phyloP scores from a whole-genome alignment of 192 early-diverging fungal species.

The Backusella parvicylindrica region DNA sequence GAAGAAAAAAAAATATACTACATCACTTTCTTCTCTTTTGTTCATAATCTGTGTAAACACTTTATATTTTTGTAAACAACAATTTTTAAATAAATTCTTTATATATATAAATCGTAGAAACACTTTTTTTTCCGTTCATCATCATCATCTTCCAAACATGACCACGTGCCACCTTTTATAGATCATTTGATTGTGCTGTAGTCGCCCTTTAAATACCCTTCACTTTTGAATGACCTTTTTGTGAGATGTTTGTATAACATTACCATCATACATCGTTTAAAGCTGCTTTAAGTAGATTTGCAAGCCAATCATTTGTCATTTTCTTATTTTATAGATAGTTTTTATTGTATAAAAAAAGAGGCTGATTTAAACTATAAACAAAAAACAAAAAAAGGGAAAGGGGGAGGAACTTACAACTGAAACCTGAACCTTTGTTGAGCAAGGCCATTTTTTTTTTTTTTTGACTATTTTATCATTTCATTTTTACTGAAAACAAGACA shows the following conservation, averaged over 20 bases:
- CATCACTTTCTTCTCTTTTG: not conserved
- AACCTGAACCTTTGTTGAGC: not conserved
- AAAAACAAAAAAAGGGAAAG: not conserved
- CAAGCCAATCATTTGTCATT: not conserved
- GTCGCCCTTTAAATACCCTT: not conserved
- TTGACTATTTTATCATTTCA: not conserved
- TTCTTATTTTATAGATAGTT: not conserved
- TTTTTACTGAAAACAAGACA: not conserved
- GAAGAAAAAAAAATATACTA: not conserved
- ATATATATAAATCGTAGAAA: not conserved
- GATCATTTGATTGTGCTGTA: not conserved
- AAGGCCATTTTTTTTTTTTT: not conserved
- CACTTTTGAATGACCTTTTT: not conserved
- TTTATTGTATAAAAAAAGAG: not conserved
- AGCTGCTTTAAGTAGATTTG: not conserved
- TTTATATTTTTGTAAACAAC: not conserved
- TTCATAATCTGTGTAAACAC: not conserved
- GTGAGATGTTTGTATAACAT: not conserved
- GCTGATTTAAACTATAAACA: too few relatives aligned
- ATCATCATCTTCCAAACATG: not conserved
- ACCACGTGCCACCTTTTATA: not conserved
- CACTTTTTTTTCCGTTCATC: not conserved
- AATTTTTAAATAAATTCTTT: not conserved
- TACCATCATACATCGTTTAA: not conserved
- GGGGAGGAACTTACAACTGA: not conserved